Evolutionary conservation across 495 filamentous ascomycete genomes (phyloP).

Genomic region (Hyaloscypha bicolor): DNA sequence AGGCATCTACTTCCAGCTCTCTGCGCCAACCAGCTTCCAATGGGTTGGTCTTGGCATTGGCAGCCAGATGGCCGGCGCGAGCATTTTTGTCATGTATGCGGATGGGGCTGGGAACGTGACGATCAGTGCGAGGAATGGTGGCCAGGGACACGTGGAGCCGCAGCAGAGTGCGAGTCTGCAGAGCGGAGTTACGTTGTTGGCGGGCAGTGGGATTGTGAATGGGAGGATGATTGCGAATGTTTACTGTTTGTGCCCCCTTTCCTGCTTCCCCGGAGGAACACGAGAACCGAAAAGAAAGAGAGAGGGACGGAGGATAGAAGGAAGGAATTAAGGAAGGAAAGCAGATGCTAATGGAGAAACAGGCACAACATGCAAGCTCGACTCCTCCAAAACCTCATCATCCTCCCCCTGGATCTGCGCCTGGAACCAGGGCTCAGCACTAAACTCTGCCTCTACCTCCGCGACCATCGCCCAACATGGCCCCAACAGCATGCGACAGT

Average conservation of each 20-base stretch:
- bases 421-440: constrained; percentile 54
- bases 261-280: neutral
- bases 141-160: constrained; percentile 56
- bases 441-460: constrained; percentile 53
- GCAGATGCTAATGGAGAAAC: constrained; percentile 34
- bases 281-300: neutral
- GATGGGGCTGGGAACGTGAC: constrained; percentile 64
- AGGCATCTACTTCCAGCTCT: constrained; percentile 68
- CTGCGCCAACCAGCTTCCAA: constrained; percentile 55
- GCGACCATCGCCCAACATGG: constrained; percentile 61
- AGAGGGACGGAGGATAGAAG: neutral
- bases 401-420: constrained; percentile 67
- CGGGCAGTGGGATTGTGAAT: constrained; percentile 58
- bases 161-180: constrained; percentile 45
- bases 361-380: constrained; percentile 52
- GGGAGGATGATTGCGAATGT: constrained; percentile 67
- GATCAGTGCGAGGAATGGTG: constrained; percentile 59
- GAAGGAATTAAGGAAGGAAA: neutral
- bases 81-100: constrained; percentile 71
- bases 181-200: constrained; percentile 55
- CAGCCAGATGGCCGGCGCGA: constrained; percentile 58
- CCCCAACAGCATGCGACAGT: constrained; percentile 52
- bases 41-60: constrained; percentile 74
- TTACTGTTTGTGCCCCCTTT: constrained; percentile 40
- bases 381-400: constrained; percentile 45